A percentile compares a stretch with the other conserved stretches of the same genome.
Conservation (phyloP, 83 land plant species). For the Diphasiastrum complanatum region DNA sequence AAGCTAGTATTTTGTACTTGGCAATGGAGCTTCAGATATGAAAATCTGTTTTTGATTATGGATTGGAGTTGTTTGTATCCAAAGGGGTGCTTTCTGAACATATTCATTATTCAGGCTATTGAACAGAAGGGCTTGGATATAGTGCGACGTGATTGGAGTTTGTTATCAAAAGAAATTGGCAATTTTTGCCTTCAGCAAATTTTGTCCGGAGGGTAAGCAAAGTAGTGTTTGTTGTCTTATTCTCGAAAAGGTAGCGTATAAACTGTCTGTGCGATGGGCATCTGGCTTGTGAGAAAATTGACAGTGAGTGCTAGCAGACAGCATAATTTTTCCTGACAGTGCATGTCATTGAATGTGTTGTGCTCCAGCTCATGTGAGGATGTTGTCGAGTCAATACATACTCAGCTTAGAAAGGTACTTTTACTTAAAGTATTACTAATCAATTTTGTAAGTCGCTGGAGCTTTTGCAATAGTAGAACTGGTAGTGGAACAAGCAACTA, state of each 20-base stretch:
- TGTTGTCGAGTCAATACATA: slow-evolving; percentile 83
- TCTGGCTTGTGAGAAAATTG: neutral
- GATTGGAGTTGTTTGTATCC: too few species aligned
- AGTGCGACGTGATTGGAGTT: slow-evolving; percentile 98
- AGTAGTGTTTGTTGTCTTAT: slow-evolving; percentile 10
- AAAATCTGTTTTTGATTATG: slow-evolving; percentile 3
- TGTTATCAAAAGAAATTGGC: slow-evolving; percentile 82
- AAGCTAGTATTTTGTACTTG: too few species aligned
- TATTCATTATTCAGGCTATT: slow-evolving; percentile 70
- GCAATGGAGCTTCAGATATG: too few species aligned
- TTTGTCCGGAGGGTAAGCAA: slow-evolving; percentile 94
- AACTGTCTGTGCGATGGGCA: too few species aligned
- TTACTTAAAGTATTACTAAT: neutral
- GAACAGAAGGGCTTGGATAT: slow-evolving; percentile 97
- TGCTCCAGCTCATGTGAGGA: slow-evolving; percentile 77
- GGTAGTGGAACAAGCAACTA: too few species aligned
- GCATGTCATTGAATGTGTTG: neutral
- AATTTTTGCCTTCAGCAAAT: slow-evolving; percentile 84
- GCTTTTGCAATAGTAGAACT: too few species aligned
- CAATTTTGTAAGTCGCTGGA: too few species aligned
- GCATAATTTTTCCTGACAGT: neutral
- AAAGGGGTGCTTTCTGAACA: too few species aligned
- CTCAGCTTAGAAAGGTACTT: slow-evolving; percentile 63
- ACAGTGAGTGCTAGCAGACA: neutral
- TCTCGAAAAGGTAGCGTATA: too few species aligned